phyloP scores from a whole-genome alignment of 2,329 filamentous ascomycete species.

The Pezicula radicicola region DNA sequence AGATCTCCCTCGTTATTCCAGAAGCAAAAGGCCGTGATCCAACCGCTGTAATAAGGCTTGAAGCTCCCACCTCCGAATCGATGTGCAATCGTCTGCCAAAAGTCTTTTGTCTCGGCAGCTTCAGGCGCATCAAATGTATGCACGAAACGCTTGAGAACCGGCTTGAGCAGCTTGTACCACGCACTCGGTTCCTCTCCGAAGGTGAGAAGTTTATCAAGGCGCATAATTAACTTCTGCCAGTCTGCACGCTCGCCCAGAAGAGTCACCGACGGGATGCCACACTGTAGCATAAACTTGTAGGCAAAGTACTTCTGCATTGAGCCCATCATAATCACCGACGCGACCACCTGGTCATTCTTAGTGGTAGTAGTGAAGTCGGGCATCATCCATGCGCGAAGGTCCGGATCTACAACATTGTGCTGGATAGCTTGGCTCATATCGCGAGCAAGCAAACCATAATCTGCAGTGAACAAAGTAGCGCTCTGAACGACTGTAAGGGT shows the following conservation, averaged over 20 bases:
- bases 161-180: conserved; percentile 30
- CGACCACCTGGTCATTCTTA: conserved; percentile 37
- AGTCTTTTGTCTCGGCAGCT: conserved; percentile 22
- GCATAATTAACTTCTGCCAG: conserved; percentile 33
- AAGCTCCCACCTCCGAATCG: conserved; percentile 23
- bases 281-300: conserved; percentile 29
- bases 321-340: conserved; percentile 48
- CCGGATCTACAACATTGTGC: conserved; percentile 37
- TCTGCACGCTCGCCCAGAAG: conserved; percentile 44
- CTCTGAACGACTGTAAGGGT: conserved; percentile 21
- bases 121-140: conserved; percentile 26
- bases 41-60: conserved; percentile 26
- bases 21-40: conserved; percentile 34
- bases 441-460: conserved; percentile 29
- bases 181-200: conserved; percentile 30
- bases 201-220: conserved; percentile 28
- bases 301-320: conserved; percentile 46
- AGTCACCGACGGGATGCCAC: conserved; percentile 50
- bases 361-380: conserved; percentile 50
- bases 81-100: conserved; percentile 30
- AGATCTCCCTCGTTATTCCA: conserved; percentile 25
- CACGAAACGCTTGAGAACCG: conserved; percentile 33
- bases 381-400: conserved; percentile 44
- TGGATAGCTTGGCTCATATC: conserved; percentile 36
- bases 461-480: conserved; percentile 17